These are phyloP conservation scores for Ascoidea asiatica DNA, from an alignment of 805 yeast species.

Conservation along the genomic window DNA sequence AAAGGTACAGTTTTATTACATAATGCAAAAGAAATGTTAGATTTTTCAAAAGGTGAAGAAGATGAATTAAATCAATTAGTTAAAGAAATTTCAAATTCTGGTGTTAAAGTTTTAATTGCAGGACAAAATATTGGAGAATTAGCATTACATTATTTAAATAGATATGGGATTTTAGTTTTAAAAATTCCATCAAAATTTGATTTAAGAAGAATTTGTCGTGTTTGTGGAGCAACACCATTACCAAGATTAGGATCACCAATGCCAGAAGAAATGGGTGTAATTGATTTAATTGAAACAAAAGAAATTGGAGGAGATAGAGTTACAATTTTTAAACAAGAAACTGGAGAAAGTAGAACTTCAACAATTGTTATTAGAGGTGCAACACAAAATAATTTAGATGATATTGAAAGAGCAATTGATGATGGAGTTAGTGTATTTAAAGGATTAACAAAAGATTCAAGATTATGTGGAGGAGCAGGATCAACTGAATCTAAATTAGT, in stretches of 20 bases:
- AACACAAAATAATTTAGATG: slow-evolving; percentile 85
- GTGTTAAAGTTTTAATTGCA: slow-evolving; percentile 82
- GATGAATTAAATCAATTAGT: slow-evolving; percentile 78
- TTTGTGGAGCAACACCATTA: slow-evolving; percentile 94
- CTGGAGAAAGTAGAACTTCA: slow-evolving; percentile 61
- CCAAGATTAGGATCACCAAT: slow-evolving; percentile 91
- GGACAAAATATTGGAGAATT: slow-evolving; percentile 90
- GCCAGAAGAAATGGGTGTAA: slow-evolving; percentile 83
- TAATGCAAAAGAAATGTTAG: slow-evolving; percentile 94
- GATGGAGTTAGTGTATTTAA: slow-evolving; percentile 92
- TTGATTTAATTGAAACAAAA: slow-evolving; percentile 78
- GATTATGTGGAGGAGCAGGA: slow-evolving; percentile 92
- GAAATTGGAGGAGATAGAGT: slow-evolving; percentile 98
- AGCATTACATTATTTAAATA: slow-evolving; percentile 84
- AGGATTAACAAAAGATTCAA: slow-evolving; percentile 66
- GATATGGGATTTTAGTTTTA: slow-evolving; percentile 72
- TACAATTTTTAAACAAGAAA: slow-evolving; percentile 76
- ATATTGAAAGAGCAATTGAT: slow-evolving; percentile 92
- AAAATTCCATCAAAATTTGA: slow-evolving; percentile 92
- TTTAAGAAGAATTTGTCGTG: slow-evolving; percentile 84
- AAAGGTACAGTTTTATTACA: slow-evolving; percentile 94
- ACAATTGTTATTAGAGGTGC: slow-evolving; percentile 95
- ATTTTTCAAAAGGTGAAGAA: slow-evolving; percentile 93
- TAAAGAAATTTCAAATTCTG: slow-evolving; percentile 70
- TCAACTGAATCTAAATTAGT: slow-evolving; percentile 85